Percentiles rank a stretch among this genome's conserved stretches.
These are phyloP conservation scores for Coniochaeta sp. DNA, from an alignment of 2,329 filamentous ascomycete genomes.

Conservation along the genomic window DNA sequence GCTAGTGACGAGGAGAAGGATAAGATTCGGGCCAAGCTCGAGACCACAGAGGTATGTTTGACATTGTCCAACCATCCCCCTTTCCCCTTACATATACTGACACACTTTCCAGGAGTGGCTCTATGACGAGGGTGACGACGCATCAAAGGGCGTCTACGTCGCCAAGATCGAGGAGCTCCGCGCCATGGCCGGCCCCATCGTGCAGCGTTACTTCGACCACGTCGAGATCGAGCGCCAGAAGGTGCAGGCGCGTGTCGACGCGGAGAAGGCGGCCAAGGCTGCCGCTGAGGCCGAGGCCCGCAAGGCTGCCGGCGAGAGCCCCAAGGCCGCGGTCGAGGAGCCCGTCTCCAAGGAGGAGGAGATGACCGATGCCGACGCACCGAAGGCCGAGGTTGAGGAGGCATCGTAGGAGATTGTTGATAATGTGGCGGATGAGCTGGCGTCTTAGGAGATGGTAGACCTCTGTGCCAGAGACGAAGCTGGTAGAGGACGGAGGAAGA, in stretches of 20 bases:
- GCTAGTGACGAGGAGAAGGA: constrained; percentile 88
- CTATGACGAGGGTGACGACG: constrained; percentile 93
- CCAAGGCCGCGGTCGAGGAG: constrained; percentile 37
- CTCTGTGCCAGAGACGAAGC: no score
- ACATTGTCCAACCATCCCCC: no score
- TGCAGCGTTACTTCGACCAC: constrained; percentile 94
- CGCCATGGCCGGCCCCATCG: constrained; percentile 83
- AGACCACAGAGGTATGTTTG: constrained; percentile 70
- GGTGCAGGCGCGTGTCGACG: constrained; percentile 68
- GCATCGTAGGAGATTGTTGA: background rate
- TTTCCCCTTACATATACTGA: constrained; percentile 14
- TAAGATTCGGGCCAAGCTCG: constrained; percentile 77
- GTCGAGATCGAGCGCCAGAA: constrained; percentile 79
- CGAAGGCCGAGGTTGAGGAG: constrained; percentile 45
- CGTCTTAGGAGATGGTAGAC: no score
- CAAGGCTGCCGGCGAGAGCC: constrained; percentile 41
- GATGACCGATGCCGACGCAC: constrained; percentile 55
- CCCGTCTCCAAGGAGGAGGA: constrained; percentile 49
- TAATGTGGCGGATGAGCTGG: no score
- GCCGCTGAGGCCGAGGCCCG: constrained; percentile 47
- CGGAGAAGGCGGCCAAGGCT: constrained; percentile 72
- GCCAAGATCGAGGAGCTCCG: constrained; percentile 96
- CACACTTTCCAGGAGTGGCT: constrained; percentile 77
- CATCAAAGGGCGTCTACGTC: constrained; percentile 87
- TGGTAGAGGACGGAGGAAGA: background rate